phyloP scores from a whole-genome alignment of 495 filamentous ascomycete genomes.

The Penicillium crystallinum region DNA sequence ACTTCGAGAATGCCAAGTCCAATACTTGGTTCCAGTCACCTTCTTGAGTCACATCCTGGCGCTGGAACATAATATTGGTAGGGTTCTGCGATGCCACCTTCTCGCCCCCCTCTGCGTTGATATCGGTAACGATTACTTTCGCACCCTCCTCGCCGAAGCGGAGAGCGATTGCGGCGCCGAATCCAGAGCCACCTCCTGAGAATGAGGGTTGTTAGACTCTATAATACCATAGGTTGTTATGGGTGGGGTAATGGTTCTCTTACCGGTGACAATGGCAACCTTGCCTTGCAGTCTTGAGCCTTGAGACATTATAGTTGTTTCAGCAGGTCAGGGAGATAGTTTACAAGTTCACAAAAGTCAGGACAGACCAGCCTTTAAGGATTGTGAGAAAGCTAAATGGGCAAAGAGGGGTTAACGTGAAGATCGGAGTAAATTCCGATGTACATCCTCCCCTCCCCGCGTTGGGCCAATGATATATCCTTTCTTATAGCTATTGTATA shows the following conservation, averaged over 20 bases:
- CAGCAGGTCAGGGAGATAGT: not conserved
- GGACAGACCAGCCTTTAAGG: not conserved
- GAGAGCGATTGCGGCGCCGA: constrained; percentile 52
- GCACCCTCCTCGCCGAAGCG: constrained; percentile 55
- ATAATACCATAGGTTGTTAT: not conserved
- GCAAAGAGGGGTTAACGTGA: constrained; percentile 5
- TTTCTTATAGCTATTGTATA: not conserved
- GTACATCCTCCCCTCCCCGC: constrained; percentile 22
- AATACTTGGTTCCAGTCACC: constrained; percentile 47
- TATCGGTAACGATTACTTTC: constrained; percentile 54
- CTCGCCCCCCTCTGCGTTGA: constrained; percentile 50
- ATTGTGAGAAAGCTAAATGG: not conserved
- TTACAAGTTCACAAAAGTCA: not conserved
- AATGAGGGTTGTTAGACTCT: constrained; percentile 11
- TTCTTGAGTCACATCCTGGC: constrained; percentile 47
- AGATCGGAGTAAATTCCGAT: constrained; percentile 21
- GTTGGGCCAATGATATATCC: not conserved
- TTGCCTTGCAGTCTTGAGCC: constrained; percentile 65
- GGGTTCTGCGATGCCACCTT: constrained; percentile 39
- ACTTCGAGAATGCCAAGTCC: constrained; percentile 41
- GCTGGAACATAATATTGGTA: constrained; percentile 39
- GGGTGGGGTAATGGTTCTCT: not conserved
- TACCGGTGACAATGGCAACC: constrained; percentile 87
- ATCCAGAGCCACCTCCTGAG: constrained; percentile 51
- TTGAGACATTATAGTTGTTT: constrained; percentile 15